A percentile compares a stretch with the other conserved stretches of the same genome.
phyloP scores from a whole-genome alignment of 352 stramenopile species.

The Aphanomyces astaci region DNA sequence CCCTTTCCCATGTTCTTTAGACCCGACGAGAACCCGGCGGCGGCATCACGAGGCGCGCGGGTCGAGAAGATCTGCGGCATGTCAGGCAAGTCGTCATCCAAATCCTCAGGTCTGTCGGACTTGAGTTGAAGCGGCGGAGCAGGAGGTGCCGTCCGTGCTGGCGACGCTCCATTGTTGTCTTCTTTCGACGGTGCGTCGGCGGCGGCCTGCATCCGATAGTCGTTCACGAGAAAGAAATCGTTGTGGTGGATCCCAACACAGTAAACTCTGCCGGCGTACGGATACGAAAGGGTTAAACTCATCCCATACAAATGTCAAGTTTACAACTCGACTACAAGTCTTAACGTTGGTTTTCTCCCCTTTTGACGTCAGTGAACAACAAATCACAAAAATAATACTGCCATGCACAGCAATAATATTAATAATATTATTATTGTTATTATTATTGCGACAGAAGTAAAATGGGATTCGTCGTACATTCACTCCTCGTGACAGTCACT shows the following conservation, averaged over 20 bases:
- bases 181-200: neutral
- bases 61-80: constrained; percentile 53
- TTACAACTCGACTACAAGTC: no score
- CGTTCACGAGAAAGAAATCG: neutral
- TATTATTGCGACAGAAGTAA: no score
- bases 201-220: neutral
- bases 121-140: constrained; percentile 15
- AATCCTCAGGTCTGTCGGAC: constrained; percentile 5
- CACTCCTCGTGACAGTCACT: no score
- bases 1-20: constrained; percentile 68
- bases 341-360: no score
- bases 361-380: no score
- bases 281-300: neutral
- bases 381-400: no score
- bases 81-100: neutral
- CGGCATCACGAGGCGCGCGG: constrained; percentile 54
- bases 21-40: constrained; percentile 54
- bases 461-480: no score
- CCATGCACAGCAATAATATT: no score
- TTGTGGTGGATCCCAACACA: neutral
- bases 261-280: neutral
- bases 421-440: no score
- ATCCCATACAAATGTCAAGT: neutral
- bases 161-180: neutral
- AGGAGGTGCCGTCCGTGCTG: neutral